These are phyloP conservation scores for Myriangium duriaei DNA, from an alignment of 2,329 filamentous ascomycete genomes.

Conservation along the genomic window DNA sequence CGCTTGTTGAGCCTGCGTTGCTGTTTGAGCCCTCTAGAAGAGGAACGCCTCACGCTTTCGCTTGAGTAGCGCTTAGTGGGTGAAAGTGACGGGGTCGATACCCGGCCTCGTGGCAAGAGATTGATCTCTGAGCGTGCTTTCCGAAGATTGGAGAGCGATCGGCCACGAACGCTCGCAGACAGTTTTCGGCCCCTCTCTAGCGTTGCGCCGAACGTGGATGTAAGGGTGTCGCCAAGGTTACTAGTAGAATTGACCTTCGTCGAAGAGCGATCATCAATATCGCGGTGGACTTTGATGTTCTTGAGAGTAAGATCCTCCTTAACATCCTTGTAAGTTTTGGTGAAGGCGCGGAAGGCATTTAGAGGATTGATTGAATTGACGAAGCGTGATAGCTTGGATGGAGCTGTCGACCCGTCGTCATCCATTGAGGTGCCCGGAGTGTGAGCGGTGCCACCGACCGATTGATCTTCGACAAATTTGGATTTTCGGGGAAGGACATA, in stretches of 20 bases:
- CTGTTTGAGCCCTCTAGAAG: slow-evolving; percentile 44
- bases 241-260: slow-evolving; percentile 1
- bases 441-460: slow-evolving; percentile 3
- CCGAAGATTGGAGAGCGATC: slow-evolving; percentile 24
- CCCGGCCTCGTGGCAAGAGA: slow-evolving; percentile 18
- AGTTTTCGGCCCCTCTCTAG: slow-evolving; percentile 9
- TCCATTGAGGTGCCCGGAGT: background rate
- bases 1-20: slow-evolving; percentile 46
- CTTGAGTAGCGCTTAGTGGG: slow-evolving; percentile 12
- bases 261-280: slow-evolving; percentile 15
- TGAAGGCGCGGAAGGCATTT: slow-evolving; percentile 32
- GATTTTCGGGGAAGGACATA: no score
- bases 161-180: slow-evolving; percentile 16
- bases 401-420: background rate
- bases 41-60: slow-evolving; percentile 24
- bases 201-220: no score
- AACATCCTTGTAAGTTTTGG: slow-evolving; percentile 32
- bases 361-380: slow-evolving; percentile 43
- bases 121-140: slow-evolving; percentile 22
- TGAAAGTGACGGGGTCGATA: slow-evolving; percentile 22
- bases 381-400: slow-evolving; percentile 37
- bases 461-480: slow-evolving; percentile 8
- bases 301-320: slow-evolving; percentile 28
- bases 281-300: slow-evolving; percentile 25
- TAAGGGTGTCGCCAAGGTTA: no score